These are phyloP conservation scores for Irineochytrium annulatum DNA, from an alignment of 192 early-diverging fungal genomes.

Conservation along the genomic window DNA sequence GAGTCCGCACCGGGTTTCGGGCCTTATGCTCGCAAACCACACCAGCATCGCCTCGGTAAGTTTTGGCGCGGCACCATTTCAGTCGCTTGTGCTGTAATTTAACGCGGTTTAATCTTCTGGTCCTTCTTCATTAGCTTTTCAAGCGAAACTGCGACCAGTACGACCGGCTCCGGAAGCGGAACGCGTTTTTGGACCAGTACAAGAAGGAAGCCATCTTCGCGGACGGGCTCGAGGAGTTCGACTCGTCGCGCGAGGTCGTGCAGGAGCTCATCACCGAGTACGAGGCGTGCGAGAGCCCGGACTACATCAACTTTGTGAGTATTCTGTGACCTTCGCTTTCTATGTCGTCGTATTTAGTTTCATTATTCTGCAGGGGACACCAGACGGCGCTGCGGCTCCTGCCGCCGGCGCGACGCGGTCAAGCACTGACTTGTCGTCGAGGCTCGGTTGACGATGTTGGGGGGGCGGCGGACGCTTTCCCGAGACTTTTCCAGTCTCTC, in stretches of 20 bases:
- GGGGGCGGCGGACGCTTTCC: too few relatives aligned
- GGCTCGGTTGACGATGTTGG: too few relatives aligned
- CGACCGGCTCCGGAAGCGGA: conserved; percentile 87
- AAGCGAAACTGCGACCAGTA: conserved; percentile 89
- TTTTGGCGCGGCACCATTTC: conserved; percentile 4
- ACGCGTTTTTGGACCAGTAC: conserved; percentile 95
- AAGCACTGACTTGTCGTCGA: too few relatives aligned
- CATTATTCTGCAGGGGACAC: too few relatives aligned
- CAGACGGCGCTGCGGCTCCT: too few relatives aligned
- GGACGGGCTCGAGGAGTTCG: conserved; percentile 86
- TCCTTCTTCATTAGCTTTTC: conserved; percentile 60
- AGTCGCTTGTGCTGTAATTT: conserved; percentile 2
- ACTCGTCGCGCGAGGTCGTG: conserved; percentile 81
- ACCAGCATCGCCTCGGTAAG: conserved; percentile 82
- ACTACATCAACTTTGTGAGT: conserved; percentile 63
- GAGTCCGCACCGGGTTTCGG: conserved; percentile 89
- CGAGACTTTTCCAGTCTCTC: too few relatives aligned
- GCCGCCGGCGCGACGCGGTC: too few relatives aligned
- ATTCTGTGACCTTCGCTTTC: too few relatives aligned
- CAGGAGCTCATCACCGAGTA: conserved; percentile 93
- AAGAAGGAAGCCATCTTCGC: conserved; percentile 63
- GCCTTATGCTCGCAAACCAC: conserved; percentile 98
- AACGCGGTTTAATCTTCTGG: conserved; percentile 16
- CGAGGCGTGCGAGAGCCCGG: conserved; percentile 85
- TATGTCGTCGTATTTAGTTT: too few relatives aligned